phyloP scores from a whole-genome alignment of 768 basidiomycete genomes.

The Xanthoconium purpureum region DNA sequence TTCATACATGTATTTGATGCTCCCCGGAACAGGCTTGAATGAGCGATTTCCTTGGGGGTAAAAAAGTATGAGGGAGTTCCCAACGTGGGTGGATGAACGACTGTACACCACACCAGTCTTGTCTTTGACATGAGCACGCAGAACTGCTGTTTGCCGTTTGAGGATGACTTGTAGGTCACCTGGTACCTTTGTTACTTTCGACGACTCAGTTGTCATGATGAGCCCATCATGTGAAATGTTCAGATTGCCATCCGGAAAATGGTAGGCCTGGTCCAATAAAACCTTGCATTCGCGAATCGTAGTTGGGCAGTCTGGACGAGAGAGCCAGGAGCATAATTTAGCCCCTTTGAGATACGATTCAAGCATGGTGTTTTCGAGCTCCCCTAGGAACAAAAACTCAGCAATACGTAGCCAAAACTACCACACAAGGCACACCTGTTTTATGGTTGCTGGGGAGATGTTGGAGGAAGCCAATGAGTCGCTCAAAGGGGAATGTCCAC shows the following conservation, averaged over 20 bases:
- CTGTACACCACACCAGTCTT: constrained; percentile 3
- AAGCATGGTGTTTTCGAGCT: constrained; percentile 12
- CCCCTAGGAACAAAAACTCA: no score
- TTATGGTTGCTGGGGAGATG: constrained; percentile 23
- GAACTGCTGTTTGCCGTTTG: neutral
- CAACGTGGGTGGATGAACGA: neutral
- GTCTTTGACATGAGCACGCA: neutral
- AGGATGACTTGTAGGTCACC: no score
- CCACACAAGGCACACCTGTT: no score
- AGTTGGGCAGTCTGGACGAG: constrained; percentile 14
- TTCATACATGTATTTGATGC: constrained; percentile 17
- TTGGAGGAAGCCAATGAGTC: constrained; percentile 23
- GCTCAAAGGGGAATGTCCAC: constrained; percentile 27
- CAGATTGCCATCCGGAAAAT: no score
- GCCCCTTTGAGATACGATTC: constrained; percentile 14
- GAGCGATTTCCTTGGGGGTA: neutral
- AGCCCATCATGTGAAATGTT: no score
- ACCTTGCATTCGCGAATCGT: constrained; percentile 15
- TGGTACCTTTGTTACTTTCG: neutral
- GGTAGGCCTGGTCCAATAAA: constrained; percentile 18
- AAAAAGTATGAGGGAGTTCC: constrained; percentile 15
- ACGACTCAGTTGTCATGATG: no score
- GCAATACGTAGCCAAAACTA: no score
- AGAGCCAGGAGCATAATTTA: constrained; percentile 14
- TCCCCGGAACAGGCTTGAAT: constrained; percentile 2